phyloP scores from a whole-genome alignment of 2,329 filamentous ascomycete species.

The Sclerotiophoma versabilis region DNA sequence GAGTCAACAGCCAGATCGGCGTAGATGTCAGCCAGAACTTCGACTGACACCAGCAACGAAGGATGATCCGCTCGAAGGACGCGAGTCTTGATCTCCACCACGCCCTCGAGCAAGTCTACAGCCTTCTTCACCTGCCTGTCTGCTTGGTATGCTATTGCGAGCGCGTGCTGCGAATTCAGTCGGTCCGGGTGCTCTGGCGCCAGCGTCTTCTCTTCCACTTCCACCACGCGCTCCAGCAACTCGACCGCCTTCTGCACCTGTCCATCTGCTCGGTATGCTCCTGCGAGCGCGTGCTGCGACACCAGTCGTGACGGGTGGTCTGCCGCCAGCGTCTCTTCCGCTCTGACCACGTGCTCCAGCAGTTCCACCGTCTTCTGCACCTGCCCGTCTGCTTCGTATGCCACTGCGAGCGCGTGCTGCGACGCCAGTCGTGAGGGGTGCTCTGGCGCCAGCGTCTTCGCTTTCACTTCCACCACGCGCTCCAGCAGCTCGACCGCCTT shows the following conservation, averaged over 20 bases:
- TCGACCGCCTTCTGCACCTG: slow-evolving; percentile 15
- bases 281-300: slow-evolving; percentile 15
- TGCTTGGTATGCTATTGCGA: slow-evolving; percentile 13
- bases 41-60: no score
- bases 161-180: slow-evolving; percentile 11
- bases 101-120: slow-evolving; percentile 9
- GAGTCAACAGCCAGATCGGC: no score
- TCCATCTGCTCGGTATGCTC: slow-evolving; percentile 4
- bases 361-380: slow-evolving; percentile 7
- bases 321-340: no score
- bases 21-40: no score
- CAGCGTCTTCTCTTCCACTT: not conserved
- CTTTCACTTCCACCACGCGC: not conserved
- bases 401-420: slow-evolving; percentile 12
- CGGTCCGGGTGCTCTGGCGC: not conserved
- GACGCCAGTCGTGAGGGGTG: slow-evolving; percentile 1
- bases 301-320: not conserved
- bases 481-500: slow-evolving; percentile 15
- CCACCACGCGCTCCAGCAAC: slow-evolving; percentile 4
- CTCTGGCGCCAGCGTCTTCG: not conserved
- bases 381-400: slow-evolving; percentile 11
- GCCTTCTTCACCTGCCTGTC: slow-evolving; percentile 17
- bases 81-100: not conserved
- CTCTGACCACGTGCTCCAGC: not conserved
- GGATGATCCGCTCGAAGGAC: no score